These are phyloP conservation scores for Camelina neglecta DNA, from an alignment of 345 rosid species.

Conservation along the genomic window DNA sequence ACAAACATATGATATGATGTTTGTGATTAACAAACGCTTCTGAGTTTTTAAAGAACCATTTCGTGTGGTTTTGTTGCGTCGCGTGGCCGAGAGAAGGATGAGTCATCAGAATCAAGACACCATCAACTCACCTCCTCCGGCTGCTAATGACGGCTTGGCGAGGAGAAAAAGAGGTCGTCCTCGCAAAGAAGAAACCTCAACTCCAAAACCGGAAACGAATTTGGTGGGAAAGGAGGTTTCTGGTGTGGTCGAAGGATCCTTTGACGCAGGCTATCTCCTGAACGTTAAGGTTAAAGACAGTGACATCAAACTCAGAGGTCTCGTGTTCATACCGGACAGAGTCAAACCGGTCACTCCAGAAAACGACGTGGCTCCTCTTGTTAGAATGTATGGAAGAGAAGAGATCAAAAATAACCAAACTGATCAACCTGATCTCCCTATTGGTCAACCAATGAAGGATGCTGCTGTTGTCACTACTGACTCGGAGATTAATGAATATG, in stretches of 20 bases:
- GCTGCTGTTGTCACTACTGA: conserved; percentile 33
- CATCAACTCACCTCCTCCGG: conserved; percentile 35
- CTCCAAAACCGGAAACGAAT: conserved; percentile 26
- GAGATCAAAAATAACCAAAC: conserved; percentile 49
- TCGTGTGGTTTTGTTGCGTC: no score
- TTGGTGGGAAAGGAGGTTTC: conserved; percentile 62
- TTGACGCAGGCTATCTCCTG: conserved; percentile 71
- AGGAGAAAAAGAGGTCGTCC: conserved; percentile 72
- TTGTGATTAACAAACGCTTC: no score
- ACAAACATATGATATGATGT: no score
- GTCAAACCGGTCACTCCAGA: conserved; percentile 55
- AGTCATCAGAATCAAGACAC: conserved; percentile 44
- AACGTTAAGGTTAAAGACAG: conserved; percentile 60
- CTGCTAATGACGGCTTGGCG: conserved; percentile 45
- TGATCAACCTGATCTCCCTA: conserved; percentile 9
- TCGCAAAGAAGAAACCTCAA: conserved; percentile 48
- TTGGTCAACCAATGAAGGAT: conserved; percentile 42
- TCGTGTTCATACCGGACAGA: conserved; percentile 57
- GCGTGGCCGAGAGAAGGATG: conserved; percentile 37
- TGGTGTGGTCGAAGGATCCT: conserved; percentile 69
- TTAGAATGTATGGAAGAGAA: conserved; percentile 54
- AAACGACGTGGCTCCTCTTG: conserved; percentile 74
- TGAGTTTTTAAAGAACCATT: no score
- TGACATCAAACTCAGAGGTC: conserved; percentile 59
- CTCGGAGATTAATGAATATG: conserved; percentile 42